phyloP scores from a whole-genome alignment of 2,329 filamentous ascomycete species.

The Aspergillus felis region DNA sequence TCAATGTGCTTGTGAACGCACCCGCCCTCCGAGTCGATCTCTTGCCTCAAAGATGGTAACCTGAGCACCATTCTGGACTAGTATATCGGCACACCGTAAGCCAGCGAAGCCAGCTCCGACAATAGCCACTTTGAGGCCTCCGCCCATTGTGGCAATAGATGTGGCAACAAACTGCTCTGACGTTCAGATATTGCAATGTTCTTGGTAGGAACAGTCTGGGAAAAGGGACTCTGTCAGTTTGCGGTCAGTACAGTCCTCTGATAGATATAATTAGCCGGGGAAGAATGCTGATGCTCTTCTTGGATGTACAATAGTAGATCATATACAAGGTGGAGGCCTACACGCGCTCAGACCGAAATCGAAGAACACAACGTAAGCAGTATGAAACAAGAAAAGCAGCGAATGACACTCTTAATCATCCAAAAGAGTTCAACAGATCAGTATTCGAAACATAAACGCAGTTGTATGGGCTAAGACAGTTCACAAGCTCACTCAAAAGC shows the following conservation, averaged over 20 bases:
- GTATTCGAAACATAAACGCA: no score
- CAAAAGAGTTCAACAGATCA: no score
- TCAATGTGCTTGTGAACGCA: conserved; percentile 26
- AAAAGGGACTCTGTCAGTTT: background rate
- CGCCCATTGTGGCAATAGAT: conserved; percentile 25
- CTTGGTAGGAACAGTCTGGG: background rate
- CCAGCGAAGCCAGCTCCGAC: conserved; percentile 60
- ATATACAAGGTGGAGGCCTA: background rate
- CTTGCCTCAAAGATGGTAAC: conserved; percentile 61
- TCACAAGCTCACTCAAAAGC: no score
- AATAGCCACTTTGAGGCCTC: conserved; percentile 51
- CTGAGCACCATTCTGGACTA: conserved; percentile 51
- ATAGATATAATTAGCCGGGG: background rate
- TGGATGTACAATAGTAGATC: background rate
- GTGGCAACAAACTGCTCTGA: background rate
- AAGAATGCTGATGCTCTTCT: background rate
- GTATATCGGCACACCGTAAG: conserved; percentile 55
- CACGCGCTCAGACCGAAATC: no score
- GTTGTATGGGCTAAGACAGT: no score
- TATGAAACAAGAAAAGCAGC: no score
- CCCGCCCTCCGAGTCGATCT: conserved; percentile 56
- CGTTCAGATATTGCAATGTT: background rate
- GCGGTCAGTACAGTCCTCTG: background rate
- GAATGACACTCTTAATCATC: no score
- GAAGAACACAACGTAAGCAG: no score